These are phyloP conservation scores for Heterobasidion parviporum DNA, from an alignment of 1,284 basidiomycete species.

Conservation along the genomic window DNA sequence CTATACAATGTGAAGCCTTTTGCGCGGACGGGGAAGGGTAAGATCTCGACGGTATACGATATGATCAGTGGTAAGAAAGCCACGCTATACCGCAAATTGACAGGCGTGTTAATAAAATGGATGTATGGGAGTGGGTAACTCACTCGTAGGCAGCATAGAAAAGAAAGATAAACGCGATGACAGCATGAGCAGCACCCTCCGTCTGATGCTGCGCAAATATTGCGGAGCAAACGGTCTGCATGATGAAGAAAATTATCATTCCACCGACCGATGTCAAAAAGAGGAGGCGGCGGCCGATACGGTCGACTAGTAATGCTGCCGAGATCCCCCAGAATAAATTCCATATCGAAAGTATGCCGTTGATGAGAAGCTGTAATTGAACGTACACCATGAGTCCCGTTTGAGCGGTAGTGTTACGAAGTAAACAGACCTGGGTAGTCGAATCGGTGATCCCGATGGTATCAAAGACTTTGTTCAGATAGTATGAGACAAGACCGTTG, in stretches of 20 bases:
- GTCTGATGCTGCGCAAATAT: conserved; percentile 40
- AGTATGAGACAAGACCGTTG: conserved; percentile 71
- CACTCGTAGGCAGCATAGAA: conserved; percentile 65
- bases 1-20: conserved; percentile 73
- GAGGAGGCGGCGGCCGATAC: conserved; percentile 50
- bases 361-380: conserved; percentile 23
- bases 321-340: conserved; percentile 56
- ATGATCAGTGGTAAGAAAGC: conserved; percentile 72
- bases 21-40: conserved; percentile 65
- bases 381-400: neutral
- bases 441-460: conserved; percentile 63
- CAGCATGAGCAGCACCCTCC: conserved; percentile 46
- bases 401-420: neutral
- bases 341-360: conserved; percentile 61
- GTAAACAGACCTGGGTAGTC: conserved; percentile 30
- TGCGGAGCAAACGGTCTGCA: conserved; percentile 71
- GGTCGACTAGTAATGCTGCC: conserved; percentile 52
- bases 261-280: conserved; percentile 56
- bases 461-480: conserved; percentile 64
- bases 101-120: neutral
- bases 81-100: conserved; percentile 30
- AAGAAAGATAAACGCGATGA: conserved; percentile 74
- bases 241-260: conserved; percentile 65
- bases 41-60: conserved; percentile 68
- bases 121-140: conserved; percentile 14